Conservation (phyloP, 495 filamentous ascomycete genomes). For the Podospora pseudopauciseta region DNA sequence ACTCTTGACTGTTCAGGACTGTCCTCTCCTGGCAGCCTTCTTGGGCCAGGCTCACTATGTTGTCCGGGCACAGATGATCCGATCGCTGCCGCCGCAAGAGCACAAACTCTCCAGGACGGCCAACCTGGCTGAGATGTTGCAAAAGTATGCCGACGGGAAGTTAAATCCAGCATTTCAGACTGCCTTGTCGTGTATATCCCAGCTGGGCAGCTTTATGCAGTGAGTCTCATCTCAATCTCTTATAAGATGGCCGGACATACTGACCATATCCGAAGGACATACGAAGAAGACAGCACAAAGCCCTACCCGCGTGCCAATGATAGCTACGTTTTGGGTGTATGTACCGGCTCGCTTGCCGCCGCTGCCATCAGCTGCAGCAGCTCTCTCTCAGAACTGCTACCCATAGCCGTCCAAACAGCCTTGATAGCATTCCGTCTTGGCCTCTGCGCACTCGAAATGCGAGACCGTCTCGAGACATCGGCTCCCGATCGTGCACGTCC, state of each 20-base stretch:
- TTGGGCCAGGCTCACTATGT: neutral
- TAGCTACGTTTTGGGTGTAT: conserved; percentile 56
- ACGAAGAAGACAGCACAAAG: neutral
- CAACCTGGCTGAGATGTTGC: conserved; percentile 4
- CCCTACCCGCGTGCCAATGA: conserved; percentile 32
- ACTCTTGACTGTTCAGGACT: neutral
- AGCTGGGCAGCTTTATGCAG: conserved; percentile 68
- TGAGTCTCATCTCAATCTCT: conserved; percentile 33
- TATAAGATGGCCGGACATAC: no score
- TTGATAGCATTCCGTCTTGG: conserved; percentile 66
- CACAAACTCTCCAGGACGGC: conserved; percentile 5
- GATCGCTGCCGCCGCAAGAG: neutral
- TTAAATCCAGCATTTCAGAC: conserved; percentile 57
- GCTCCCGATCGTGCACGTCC: conserved; percentile 41
- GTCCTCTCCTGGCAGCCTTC: neutral
- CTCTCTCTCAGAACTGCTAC: conserved; percentile 59
- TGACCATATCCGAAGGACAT: no score
- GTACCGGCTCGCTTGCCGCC: conserved; percentile 64
- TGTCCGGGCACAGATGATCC: neutral
- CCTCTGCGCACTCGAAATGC: conserved; percentile 39
- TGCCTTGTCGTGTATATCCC: conserved; percentile 60
- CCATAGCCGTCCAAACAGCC: conserved; percentile 60
- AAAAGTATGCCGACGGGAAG: conserved; percentile 33
- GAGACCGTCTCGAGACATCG: conserved; percentile 43
- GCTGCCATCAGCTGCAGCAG: conserved; percentile 61